Percentiles rank a stretch among this genome's conserved stretches.
These are phyloP conservation scores for Citrus medica DNA, from an alignment of 345 rosid genomes.

Conservation along the genomic window DNA sequence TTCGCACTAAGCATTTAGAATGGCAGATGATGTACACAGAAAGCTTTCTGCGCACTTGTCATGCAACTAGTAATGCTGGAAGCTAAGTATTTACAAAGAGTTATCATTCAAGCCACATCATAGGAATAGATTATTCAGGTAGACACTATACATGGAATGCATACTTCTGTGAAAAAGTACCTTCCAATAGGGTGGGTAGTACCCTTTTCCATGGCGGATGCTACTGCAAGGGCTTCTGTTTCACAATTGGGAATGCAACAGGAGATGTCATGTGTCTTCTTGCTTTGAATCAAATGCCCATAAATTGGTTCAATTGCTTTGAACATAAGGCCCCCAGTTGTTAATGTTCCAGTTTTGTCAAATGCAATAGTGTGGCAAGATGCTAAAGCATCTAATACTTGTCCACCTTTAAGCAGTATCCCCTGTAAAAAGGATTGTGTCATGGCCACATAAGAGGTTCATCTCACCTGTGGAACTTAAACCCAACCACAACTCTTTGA, in stretches of 20 bases:
- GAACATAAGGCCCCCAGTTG: slow-evolving; percentile 91
- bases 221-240: slow-evolving; percentile 96
- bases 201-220: slow-evolving; percentile 99
- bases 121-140: not conserved
- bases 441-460: slow-evolving; percentile 8
- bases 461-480: not conserved
- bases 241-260: slow-evolving; percentile 93
- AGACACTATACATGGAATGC: not conserved
- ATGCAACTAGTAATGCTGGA: not conserved
- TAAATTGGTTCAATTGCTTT: slow-evolving; percentile 94
- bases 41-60: not conserved
- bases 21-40: not conserved
- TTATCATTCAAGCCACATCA: not conserved
- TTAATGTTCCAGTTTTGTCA: slow-evolving; percentile 99
- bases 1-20: not conserved
- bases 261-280: slow-evolving; percentile 24
- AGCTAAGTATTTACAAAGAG: not conserved
- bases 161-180: slow-evolving; percentile 32
- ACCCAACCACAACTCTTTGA: too few relatives aligned
- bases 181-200: slow-evolving; percentile 99
- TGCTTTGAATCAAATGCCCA: slow-evolving; percentile 53
- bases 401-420: slow-evolving; percentile 93
- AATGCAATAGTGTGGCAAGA: slow-evolving; percentile 91
- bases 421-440: slow-evolving; percentile 46
- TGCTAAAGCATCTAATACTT: slow-evolving; percentile 90